Evolutionary conservation across 768 basidiomycete species (phyloP).

Genomic region (Tricholoma terreum): DNA sequence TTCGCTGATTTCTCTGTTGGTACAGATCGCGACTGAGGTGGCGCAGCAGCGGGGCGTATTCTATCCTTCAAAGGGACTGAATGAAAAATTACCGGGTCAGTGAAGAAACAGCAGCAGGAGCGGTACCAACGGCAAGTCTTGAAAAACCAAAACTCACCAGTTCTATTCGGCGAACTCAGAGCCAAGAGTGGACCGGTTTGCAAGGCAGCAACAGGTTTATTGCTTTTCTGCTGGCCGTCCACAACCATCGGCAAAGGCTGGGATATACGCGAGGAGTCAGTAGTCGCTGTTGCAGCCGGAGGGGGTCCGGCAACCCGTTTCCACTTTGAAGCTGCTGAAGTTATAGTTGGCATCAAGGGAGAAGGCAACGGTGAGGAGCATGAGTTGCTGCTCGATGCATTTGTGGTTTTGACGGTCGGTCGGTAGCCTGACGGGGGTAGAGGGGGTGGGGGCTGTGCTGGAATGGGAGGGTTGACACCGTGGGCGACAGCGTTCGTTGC

Average conservation of each 20-base stretch:
- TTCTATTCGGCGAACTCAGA: neutral
- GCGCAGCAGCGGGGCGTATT: constrained; percentile 5
- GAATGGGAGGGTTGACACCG: constrained; percentile 12
- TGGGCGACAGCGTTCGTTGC: constrained; percentile 11
- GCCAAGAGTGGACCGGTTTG: neutral
- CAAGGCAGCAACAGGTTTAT: neutral
- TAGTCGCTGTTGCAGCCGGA: neutral
- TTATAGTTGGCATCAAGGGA: constrained; percentile 13
- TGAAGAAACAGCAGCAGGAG: neutral
- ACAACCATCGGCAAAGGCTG: neutral
- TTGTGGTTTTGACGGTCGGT: neutral
- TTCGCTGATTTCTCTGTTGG: neutral
- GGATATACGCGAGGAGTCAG: neutral
- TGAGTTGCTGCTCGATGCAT: constrained; percentile 19
- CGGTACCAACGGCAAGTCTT: neutral
- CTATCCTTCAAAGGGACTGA: constrained; percentile 11
- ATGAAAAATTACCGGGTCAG: neutral
- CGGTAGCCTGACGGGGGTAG: constrained; percentile 8
- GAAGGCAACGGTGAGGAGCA: constrained; percentile 26
- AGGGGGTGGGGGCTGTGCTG: constrained; percentile 15
- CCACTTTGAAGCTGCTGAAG: constrained; percentile 25
- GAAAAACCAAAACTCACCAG: constrained; percentile 6
- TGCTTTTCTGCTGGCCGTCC: neutral
- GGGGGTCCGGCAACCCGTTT: constrained; percentile 23
- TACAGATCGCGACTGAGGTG: neutral